Evolutionary conservation across 495 filamentous ascomycete genomes (phyloP), one percentile per base, ranked within the genome.

Genomic region (Rusavskia elegans): DNA sequence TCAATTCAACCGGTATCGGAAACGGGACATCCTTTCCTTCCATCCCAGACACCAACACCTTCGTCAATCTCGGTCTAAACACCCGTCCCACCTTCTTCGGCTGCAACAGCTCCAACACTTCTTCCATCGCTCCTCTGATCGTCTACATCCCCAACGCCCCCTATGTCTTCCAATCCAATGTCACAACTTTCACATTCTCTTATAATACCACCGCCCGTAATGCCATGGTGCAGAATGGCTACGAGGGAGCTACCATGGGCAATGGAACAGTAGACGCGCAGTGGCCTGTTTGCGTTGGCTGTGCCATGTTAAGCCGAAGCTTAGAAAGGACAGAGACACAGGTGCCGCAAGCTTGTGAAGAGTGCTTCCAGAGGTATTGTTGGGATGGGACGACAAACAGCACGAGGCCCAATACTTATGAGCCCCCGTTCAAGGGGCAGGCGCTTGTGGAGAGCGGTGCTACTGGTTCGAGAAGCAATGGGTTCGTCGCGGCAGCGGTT

Each of bases 121-220:
- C 80, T 5, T 27, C 53, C 2, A 56, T 57, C 4, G 64, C 64
- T 35, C 90, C 90, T 0, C 59, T 96, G 32, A 65, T 97, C 55
- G 85, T 97, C 54, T 97, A 96, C 66, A 58, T 97, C n/a, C 85
- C 90, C 49, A 95, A 95, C 64, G 67, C 75, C 14, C 90, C 90
- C 0, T 95, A 92, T 67, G 78, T 75, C 37, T 74, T 71, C 55
- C 58, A 72, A 41, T 82, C 77, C 58, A 96, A 96, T 67, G 66
- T 81, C 3, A 80, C 80, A 3, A 96, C 92, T 30, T 87, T 83
- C 62, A 64, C 76, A 37, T 69, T 78, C 3, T 57, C 58, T 4
- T 89, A 86, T 69, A 71, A 76, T 13, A 65, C 76, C 57, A 68
- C 59, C 6, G 59, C 85, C 62, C 80, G 89, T 45, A 78, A 96